phyloP scores from a whole-genome alignment of 257 asterid species.

The Rauvolfia tetraphylla region DNA sequence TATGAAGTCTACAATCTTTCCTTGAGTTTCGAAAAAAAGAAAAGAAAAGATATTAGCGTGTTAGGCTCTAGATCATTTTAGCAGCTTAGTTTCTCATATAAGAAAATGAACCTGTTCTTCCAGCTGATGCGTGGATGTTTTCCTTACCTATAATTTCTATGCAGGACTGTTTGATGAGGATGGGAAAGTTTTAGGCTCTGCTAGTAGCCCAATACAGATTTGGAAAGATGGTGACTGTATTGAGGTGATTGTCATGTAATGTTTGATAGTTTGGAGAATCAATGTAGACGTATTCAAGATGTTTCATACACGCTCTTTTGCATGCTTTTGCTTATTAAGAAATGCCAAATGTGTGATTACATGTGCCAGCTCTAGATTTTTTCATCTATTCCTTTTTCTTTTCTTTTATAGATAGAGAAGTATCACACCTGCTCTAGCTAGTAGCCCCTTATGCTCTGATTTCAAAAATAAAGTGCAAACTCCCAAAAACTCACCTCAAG shows the following conservation, averaged over 20 bases:
- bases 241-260: constrained; percentile 49
- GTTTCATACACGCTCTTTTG: neutral
- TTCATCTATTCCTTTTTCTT: neutral
- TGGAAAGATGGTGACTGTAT: constrained; percentile 95
- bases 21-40: neutral
- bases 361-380: neutral
- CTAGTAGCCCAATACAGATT: constrained; percentile 92
- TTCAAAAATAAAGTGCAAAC: neutral
- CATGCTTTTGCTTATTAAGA: neutral
- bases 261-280: constrained; percentile 4
- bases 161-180: constrained; percentile 71
- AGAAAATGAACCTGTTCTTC: neutral
- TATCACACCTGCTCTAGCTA: neutral
- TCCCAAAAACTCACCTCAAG: too few relatives aligned
- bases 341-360: neutral
- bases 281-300: neutral
- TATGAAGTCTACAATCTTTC: neutral
- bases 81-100: neutral
- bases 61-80: neutral
- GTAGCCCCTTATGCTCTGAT: neutral
- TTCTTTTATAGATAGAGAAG: neutral
- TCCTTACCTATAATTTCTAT: constrained; percentile 14
- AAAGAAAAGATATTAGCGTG: neutral
- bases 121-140: neutral
- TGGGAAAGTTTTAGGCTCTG: constrained; percentile 70